phyloP scores from a whole-genome alignment of 2,329 filamentous ascomycete species.

The Beauveria pseudobassiana region DNA sequence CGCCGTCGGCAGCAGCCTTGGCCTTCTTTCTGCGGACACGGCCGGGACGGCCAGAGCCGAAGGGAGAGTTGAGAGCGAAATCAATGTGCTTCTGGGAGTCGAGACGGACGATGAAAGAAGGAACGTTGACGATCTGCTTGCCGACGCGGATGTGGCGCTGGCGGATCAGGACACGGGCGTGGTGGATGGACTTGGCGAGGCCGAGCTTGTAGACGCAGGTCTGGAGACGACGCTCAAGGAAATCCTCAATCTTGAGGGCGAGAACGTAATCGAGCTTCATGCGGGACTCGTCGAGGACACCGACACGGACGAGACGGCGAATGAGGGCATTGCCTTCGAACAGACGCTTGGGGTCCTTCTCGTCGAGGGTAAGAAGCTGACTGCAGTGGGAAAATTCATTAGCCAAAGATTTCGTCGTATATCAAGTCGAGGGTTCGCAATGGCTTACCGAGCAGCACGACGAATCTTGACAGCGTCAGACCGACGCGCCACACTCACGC shows the following conservation, averaged over 20 bases:
- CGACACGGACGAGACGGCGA: constrained; percentile 98
- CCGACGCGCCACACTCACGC: constrained; percentile 99
- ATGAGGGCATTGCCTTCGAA: constrained; percentile 99
- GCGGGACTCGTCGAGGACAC: constrained; percentile 99
- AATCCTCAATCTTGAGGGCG: constrained; percentile 98
- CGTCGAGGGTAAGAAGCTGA: constrained; percentile 99
- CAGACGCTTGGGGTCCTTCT: constrained; percentile 99
- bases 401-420: neutral
- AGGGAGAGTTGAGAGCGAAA: constrained; percentile 95
- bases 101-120: constrained; percentile 98
- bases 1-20: constrained; percentile 83
- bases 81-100: constrained; percentile 99
- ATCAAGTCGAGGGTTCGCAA: neutral
- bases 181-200: constrained; percentile 99
- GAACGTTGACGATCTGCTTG: constrained; percentile 99
- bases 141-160: constrained; percentile 99
- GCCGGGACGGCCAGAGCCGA: constrained; percentile 92
- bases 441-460: constrained; percentile 93
- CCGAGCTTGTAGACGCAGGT: constrained; percentile 99
- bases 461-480: constrained; percentile 99
- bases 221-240: constrained; percentile 99
- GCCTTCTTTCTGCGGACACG: constrained; percentile 99
- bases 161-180: constrained; percentile 98
- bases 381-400: constrained; percentile 36
- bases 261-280: constrained; percentile 99